Evolutionary conservation across 2,329 filamentous ascomycete species (phyloP).

Genomic region (Apiospora koreana): DNA sequence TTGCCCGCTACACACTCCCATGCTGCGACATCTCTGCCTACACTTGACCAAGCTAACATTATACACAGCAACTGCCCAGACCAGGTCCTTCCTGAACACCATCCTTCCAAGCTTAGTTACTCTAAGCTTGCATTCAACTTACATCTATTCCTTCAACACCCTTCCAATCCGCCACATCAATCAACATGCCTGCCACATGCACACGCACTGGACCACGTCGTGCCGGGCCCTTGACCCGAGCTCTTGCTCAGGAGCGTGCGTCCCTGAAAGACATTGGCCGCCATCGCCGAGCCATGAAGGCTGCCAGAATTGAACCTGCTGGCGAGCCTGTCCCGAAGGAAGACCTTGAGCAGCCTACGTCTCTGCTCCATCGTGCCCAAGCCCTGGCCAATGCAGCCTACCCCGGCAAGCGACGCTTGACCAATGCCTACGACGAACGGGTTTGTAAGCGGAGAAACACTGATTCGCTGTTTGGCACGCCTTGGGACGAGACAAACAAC

Average conservation of each 20-base stretch:
- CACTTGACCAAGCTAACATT: background rate
- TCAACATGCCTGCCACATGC: background rate
- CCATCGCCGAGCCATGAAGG: background rate
- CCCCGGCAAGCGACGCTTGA: conserved; percentile 9
- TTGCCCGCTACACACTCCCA: background rate
- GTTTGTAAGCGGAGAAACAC: conserved; percentile 12
- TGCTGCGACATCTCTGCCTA: background rate
- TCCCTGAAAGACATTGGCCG: background rate
- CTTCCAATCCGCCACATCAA: background rate
- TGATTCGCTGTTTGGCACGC: background rate
- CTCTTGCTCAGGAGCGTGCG: background rate
- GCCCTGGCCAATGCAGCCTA: conserved; percentile 12
- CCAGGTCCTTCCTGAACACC: background rate
- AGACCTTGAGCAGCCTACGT: background rate
- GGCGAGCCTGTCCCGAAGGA: background rate
- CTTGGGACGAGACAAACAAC: background rate
- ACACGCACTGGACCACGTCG: background rate
- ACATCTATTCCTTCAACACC: background rate
- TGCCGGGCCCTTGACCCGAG: background rate
- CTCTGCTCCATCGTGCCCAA: background rate
- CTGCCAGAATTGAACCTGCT: background rate
- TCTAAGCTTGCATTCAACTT: too few species aligned
- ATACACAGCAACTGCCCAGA: background rate
- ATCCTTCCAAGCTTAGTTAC: too few species aligned
- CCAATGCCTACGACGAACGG: conserved; percentile 14